phyloP scores from a whole-genome alignment of 768 basidiomycete species.

The Boletus sp. region DNA sequence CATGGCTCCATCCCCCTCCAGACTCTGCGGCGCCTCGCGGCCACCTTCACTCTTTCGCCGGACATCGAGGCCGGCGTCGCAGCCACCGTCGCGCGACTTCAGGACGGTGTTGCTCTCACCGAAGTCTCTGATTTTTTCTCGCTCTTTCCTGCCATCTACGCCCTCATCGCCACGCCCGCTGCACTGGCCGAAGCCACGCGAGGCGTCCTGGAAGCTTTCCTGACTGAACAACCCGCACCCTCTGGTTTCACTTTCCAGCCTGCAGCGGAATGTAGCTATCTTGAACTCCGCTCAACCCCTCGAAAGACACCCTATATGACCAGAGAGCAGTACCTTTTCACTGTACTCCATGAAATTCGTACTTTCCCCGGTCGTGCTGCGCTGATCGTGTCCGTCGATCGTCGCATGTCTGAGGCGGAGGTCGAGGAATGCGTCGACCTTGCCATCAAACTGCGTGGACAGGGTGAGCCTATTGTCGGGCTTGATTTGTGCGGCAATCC shows the following conservation, averaged over 20 bases:
- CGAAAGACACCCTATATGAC: constrained; percentile 56
- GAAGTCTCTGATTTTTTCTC: constrained; percentile 68
- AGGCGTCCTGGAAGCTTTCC: constrained; percentile 64
- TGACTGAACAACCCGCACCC: constrained; percentile 32
- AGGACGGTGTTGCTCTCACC: constrained; percentile 41
- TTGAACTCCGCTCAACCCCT: constrained; percentile 85
- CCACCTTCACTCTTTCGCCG: constrained; percentile 31
- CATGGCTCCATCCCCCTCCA: constrained; percentile 78
- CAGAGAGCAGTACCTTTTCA: constrained; percentile 55
- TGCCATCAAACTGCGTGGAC: constrained; percentile 50
- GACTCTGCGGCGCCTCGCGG: constrained; percentile 59
- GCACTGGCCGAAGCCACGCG: constrained; percentile 54
- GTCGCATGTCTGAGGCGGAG: constrained; percentile 54
- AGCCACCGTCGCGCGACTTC: constrained; percentile 41
- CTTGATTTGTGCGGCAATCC: constrained; percentile 84
- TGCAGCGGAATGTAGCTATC: constrained; percentile 59
- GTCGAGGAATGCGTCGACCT: constrained; percentile 55
- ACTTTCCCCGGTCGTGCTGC: constrained; percentile 52
- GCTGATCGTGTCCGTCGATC: constrained; percentile 73
- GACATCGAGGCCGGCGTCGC: constrained; percentile 36
- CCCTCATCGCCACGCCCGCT: constrained; percentile 60
- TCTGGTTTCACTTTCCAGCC: constrained; percentile 28
- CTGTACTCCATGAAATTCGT: constrained; percentile 65
- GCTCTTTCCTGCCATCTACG: constrained; percentile 77
- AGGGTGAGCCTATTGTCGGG: constrained; percentile 66